Base-by-base conservation (phyloP, 768 basidiomycete species). In the Phaeotremella skinneri region DNA sequence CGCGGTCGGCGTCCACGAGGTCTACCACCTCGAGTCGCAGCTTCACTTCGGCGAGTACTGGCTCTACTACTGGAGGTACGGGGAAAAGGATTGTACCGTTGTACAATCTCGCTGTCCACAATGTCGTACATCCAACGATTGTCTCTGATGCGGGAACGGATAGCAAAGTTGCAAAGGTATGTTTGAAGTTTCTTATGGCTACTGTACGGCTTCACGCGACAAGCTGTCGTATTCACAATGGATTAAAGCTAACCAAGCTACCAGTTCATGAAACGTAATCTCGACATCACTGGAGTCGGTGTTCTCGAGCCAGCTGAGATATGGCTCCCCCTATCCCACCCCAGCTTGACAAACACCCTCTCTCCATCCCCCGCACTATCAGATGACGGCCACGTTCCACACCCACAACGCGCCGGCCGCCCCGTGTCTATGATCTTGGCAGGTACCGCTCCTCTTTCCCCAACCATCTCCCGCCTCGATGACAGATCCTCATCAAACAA, bases 101-200 rank as follows among this genome's bases (percentile, higher is more conserved):
- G 59, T 76, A 75, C 56, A 76, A 76, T 32, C 56, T 76, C n/a
- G 62, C 61, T 3, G 72, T 76, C 9, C 75, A 76, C 31, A 74
- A 70, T 52, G 75, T 76, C 30, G 71, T 76, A 70, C 73, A 73
- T 16, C 62, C 67, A 6, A 75, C 75, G 13, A 66, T 64, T 3
- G 72, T 76, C 26, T 75, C 71, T n/a, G 74, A 76, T 49, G 75
- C 73, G 2, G 72, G 72, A 5, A 76, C 75, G 7, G 75, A 76
- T 55, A 69, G 59, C 29, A 76, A 75, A 58, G 72, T 76, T 4
- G 75, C 75, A 43, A 76, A 75, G 62, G 71, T 76, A 49, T 55
- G 73, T 66, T 13, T 16, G 13, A 6, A 13, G 13, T 45, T n/a
- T n/a, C n/a, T n/a, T n/a, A n/a, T n/a, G n/a, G n/a, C n/a, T n/a